phyloP scores from a whole-genome alignment of 1,284 basidiomycete species.

The Hemileia vastatrix region DNA sequence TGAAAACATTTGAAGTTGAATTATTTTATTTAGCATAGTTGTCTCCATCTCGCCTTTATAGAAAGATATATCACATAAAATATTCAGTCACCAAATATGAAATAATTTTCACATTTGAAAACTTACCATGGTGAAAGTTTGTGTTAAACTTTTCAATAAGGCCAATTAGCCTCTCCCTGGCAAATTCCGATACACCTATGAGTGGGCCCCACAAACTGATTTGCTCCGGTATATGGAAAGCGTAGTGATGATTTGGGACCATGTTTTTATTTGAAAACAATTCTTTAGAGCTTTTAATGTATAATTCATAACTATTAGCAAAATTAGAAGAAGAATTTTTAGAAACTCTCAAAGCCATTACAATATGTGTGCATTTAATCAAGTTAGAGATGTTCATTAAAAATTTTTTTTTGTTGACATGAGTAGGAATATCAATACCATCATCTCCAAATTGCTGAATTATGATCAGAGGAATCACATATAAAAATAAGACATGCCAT shows the following conservation, averaged over 20 bases:
- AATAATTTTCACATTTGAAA: no score
- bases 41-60: no score
- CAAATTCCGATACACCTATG: conserved; percentile 20
- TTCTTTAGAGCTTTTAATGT: conserved; percentile 9
- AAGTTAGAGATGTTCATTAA: conserved; percentile 13
- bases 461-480: conserved; percentile 3
- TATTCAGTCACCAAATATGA: no score
- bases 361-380: conserved; percentile 24
- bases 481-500: conserved; percentile 7
- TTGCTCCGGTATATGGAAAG: conserved; percentile 23
- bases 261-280: conserved; percentile 5
- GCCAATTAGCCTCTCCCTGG: conserved; percentile 22
- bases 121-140: conserved; percentile 7
- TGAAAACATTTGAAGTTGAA: no score
- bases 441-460: neutral
- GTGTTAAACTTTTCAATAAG: conserved; percentile 19
- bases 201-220: conserved; percentile 22
- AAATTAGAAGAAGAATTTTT: conserved; percentile 2
- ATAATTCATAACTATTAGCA: conserved; percentile 2
- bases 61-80: no score
- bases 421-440: neutral
- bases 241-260: conserved; percentile 26
- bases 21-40: no score
- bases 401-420: neutral
- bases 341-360: neutral